Evolutionary conservation across 83 land plant genomes (phyloP).

Genomic region (Picea abies): DNA sequence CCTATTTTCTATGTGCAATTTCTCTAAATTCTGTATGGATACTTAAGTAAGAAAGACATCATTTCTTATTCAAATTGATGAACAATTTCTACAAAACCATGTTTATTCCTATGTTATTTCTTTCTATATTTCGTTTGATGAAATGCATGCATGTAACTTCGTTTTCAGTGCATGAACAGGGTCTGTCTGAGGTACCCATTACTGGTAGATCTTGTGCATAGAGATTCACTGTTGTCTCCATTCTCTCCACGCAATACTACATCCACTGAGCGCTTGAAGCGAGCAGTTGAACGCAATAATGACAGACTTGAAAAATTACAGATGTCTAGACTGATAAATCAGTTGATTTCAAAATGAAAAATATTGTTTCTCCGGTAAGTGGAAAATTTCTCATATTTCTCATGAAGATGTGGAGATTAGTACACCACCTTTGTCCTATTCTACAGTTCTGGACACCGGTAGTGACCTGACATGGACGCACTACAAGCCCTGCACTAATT

Average conservation of each 20-base stretch:
- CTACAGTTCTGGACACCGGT: constrained; percentile 13
- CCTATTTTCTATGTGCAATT: no score
- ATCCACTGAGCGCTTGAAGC: not conserved
- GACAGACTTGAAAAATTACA: not conserved
- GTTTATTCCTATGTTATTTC: not conserved
- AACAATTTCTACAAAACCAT: not conserved
- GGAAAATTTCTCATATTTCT: not conserved
- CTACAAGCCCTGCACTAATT: constrained; percentile 6
- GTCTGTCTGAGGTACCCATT: no score
- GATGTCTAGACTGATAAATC: no score
- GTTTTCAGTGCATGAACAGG: not conserved
- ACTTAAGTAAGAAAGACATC: no score
- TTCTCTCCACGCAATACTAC: not conserved
- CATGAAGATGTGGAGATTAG: constrained; percentile 7
- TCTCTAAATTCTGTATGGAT: no score
- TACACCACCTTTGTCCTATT: not conserved
- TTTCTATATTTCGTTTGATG: no score
- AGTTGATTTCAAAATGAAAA: no score
- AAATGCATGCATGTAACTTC: not conserved
- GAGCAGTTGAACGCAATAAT: constrained; percentile 1
- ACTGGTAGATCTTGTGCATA: not conserved
- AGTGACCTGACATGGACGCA: constrained; percentile 14
- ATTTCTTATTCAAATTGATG: no score
- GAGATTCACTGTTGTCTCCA: no score
- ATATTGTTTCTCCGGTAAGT: not conserved